Evolutionary conservation across 2,329 filamentous ascomycete genomes (phyloP), one percentile per base, ranked within the genome.

Genomic region (Aspergillus proliferans): DNA sequence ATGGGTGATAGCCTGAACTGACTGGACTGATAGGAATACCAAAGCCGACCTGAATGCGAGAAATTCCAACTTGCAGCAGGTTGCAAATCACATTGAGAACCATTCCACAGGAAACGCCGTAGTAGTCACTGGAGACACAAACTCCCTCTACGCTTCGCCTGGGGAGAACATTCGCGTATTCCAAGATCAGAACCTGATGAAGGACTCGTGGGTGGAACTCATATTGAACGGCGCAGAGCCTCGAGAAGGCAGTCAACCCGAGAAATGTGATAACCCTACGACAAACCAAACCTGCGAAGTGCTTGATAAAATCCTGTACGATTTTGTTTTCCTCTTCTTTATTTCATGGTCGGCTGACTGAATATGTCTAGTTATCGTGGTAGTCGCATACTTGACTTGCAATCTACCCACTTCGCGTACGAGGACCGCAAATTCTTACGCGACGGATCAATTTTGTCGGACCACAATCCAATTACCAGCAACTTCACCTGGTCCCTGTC

Each of bases 91-190:
- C 61, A 82, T 86, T 58, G 70, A 76, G 40, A 64, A 68, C 6
- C 75, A 77, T 69, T 84, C 80, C 3, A 58, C 52, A 1, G 82
- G 81, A 19, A 84, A 84, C 53, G 75, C 83, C 1, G 82, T 86
- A 0, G 62, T 87, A 26, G 71, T 86, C 9, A 80, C 77, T 50
- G 84, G 84, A 44, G 83, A 87, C 64, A 82, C 79, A 19, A 87
- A 86, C 68, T 77, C 77, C 49, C 78, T 82, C 18, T 86, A 85
- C 68, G 83, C 80, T 1, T 76, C 79, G 14, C 61, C 73, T 1
- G 71, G 64, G 7, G 80, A 84, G 63, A 77, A 75, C 34, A 75
- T 80, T 45, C 65, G 64, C 5, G 55, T 80, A 47, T 77, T 84
- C 52, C 59, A 68, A n/a, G 69, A 67, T 6, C 69, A 77, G 49